Conservation (phyloP, 2,329 filamentous ascomycete species). For the Nannizziopsis arthrosporioides region DNA sequence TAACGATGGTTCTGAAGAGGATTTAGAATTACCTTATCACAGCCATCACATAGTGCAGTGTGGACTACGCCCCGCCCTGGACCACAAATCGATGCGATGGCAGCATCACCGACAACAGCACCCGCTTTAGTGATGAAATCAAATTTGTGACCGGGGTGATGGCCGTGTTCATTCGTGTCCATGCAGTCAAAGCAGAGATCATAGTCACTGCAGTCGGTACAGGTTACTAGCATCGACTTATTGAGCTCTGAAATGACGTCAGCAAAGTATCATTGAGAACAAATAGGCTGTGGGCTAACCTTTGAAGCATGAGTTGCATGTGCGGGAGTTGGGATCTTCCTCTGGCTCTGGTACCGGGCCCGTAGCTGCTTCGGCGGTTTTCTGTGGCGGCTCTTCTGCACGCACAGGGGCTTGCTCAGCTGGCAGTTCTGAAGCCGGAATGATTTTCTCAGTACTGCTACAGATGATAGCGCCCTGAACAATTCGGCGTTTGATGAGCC, state of each 20-base stretch:
- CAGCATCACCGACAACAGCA: constrained; percentile 12
- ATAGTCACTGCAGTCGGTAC: constrained; percentile 72
- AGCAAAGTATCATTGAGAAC: not conserved
- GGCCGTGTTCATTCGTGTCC: constrained; percentile 63
- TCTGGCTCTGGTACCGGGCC: constrained; percentile 17
- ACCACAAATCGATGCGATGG: constrained; percentile 52
- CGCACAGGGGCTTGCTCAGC: constrained; percentile 11
- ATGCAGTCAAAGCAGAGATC: constrained; percentile 85
- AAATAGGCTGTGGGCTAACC: constrained; percentile 31
- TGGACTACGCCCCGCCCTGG: constrained; percentile 73
- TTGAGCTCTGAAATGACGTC: constrained; percentile 45
- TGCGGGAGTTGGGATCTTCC: not conserved
- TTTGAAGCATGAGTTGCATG: constrained; percentile 54
- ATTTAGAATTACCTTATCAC: constrained; percentile 50
- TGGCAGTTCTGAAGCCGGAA: constrained; percentile 34
- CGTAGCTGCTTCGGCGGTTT: constrained; percentile 21
- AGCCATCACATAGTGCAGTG: constrained; percentile 87
- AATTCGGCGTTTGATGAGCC: constrained; percentile 85
- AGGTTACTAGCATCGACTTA: constrained; percentile 75
- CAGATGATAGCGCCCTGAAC: constrained; percentile 66
- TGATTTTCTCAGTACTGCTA: constrained; percentile 73
- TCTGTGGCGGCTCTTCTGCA: not conserved
- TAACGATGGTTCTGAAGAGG: constrained; percentile 8
- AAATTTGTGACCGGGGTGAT: constrained; percentile 81
- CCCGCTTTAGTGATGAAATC: constrained; percentile 34